Evolutionary conservation across 1,139 yeast species (phyloP), one percentile per base, ranked within the genome.

Genomic region (Suhomyces bolitotheri): DNA sequence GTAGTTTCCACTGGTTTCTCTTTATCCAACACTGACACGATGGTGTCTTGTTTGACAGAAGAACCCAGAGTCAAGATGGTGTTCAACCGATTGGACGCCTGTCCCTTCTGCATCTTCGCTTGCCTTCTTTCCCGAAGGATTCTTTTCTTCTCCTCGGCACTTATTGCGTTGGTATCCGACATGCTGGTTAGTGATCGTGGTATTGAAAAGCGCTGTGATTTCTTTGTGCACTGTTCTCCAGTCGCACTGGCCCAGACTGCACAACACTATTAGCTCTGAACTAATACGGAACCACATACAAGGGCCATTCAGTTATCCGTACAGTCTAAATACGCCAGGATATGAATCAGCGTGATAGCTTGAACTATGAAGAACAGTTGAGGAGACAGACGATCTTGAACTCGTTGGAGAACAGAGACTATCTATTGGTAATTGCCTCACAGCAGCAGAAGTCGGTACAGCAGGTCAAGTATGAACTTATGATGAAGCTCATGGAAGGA

Each of bases 111-210:
- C 69, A 83, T 73, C 56, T 81, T 82, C 46, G 85, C 83, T 33
- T 79, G 82, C 47, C 90, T 70, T 53, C 88, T 72, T 52, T 83
- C 89, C 42, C 89, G 71, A 25, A 82, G 60, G 19, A 80, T 50
- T 39, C 69, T 65, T 49, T 81, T 75, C 60, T 78, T 81, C 50
- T 83, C 90, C 28, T 79, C 82, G 4, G 80, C 83, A 8, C 30
- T 34, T n/a, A 41, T 14, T 8, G 32, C 25, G n/a, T n/a, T n/a
- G 9, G 23, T 22, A 25, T 21, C 31, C 11, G 36, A 26, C 33
- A 29, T 36, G 24, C 11, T 15, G n/a, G 11, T 6, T 17, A 8
- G 20, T 17, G 20, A 17, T n/a, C n/a, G n/a, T n/a, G n/a, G n/a
- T n/a, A n/a, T n/a, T n/a, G n/a, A n/a, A n/a, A n/a, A n/a, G n/a